phyloP scores from a whole-genome alignment of 306 rosid species.

The Lathyrus aphaca region DNA sequence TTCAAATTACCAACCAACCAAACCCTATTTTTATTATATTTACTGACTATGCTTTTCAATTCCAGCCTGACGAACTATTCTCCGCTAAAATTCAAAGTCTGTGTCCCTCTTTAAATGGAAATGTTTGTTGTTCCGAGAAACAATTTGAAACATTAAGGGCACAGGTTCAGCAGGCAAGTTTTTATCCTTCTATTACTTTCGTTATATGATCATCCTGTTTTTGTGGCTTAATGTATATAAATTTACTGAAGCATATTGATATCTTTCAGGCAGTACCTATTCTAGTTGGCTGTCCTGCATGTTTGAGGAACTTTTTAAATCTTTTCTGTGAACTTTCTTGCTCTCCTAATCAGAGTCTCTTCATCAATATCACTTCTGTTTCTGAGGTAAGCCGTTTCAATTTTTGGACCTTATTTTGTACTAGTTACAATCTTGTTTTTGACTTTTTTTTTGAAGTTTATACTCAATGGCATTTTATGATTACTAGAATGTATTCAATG shows the following conservation, averaged over 20 bases:
- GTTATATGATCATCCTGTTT: too few species aligned
- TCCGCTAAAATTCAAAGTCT: constrained; percentile 92
- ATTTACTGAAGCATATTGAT: constrained; percentile 5
- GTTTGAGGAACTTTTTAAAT: constrained; percentile 94
- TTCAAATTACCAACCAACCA: not conserved
- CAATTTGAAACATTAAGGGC: constrained; percentile 82
- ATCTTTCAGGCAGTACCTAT: constrained; percentile 87
- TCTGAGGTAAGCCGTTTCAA: constrained; percentile 61
- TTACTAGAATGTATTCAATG: constrained; percentile 19
- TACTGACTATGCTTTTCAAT: not conserved
- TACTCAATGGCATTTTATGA: constrained; percentile 14
- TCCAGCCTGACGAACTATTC: constrained; percentile 82
- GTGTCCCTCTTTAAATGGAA: constrained; percentile 81
- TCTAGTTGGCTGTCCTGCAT: constrained; percentile 97
- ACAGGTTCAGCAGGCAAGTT: constrained; percentile 89
- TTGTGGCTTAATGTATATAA: not conserved
- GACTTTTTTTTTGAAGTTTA: constrained; percentile 22
- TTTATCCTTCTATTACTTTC: constrained; percentile 30
- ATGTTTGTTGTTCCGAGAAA: constrained; percentile 83
- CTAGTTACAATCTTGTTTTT: not conserved
- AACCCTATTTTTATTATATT: not conserved
- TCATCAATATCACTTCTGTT: constrained; percentile 82
- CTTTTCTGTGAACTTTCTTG: constrained; percentile 95
- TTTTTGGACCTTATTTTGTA: constrained; percentile 18
- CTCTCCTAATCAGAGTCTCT: constrained; percentile 89